Base-by-base conservation (phyloP, 2,329 filamentous ascomycete species). In the Colletotrichum camelliae region DNA sequence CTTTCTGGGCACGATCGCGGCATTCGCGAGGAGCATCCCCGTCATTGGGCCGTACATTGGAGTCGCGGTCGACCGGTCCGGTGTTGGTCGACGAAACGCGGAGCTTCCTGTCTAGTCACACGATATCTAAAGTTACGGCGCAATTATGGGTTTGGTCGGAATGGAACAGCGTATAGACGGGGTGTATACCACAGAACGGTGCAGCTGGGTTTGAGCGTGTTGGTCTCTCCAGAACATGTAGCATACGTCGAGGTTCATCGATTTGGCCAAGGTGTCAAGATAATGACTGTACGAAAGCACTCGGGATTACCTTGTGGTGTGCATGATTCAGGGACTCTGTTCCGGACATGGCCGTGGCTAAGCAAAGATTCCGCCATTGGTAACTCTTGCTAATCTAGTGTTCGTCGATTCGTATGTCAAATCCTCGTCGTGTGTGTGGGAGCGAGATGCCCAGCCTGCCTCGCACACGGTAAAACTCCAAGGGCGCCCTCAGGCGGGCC, bases 1-100 rank as follows among this genome's bases (percentile, higher is more conserved):
- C 85, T 98, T 98, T 86, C 90, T 98, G 75, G 95, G 96, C 65
- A 98, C 96, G 24, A 96, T 98, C 78, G 94, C 94, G 1, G 92
- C 94, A 18, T 98, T 98, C 82, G 95, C 95, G 52, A 93, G 95
- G 72, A 95, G 94, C 77, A 86, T 98, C 13, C 96, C 97, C 0
- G 89, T 98, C 9, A 88, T 98, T 7, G 96, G 96, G 5, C 95
- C 96, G 6, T 97, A 96, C 81, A 94, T 98, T 81, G 94, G 95
- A 74, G 87, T 91, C 79, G 89, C 89, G 4, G 89, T 98, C 77
- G 95, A 97, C 82, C 91, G 92, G 79, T 82, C 92, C 78, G 93
- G 94, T 0, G 86, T 95, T 48, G 92, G 92, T 33, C 89, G 93
- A 80, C 91, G 93, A 79, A 96, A 96, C 81, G 91, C 92, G 48